Evolutionary conservation across 768 basidiomycete genomes (phyloP).

Genomic region (Termitomyces sp.): DNA sequence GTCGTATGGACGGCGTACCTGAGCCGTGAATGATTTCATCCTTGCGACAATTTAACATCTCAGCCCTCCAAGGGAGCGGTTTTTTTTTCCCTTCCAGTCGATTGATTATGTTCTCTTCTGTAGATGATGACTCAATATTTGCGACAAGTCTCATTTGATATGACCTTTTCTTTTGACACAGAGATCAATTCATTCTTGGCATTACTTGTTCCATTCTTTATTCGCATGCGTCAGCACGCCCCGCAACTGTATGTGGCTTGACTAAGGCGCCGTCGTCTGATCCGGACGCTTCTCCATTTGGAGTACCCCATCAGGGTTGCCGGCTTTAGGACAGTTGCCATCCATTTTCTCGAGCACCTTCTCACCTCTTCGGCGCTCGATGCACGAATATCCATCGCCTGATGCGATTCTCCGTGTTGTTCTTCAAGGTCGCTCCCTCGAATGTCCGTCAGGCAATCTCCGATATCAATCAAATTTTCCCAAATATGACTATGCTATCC

Average conservation of each 20-base stretch:
- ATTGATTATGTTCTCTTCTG: background rate
- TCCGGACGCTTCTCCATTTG: conserved; percentile 6
- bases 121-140: background rate
- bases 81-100: background rate
- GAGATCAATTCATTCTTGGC: background rate
- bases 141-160: background rate
- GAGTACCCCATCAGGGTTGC: background rate
- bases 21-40: background rate
- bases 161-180: background rate
- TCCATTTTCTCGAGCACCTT: background rate
- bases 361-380: background rate
- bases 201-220: background rate
- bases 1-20: background rate
- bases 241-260: background rate
- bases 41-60: background rate
- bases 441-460: background rate
- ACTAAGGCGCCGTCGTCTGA: conserved; percentile 2
- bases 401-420: conserved; percentile 6
- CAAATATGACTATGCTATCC: background rate
- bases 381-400: background rate
- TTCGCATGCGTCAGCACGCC: background rate
- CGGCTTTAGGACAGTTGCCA: background rate
- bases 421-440: background rate
- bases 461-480: background rate
- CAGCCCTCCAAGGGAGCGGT: background rate